These are phyloP conservation scores for Ogataea paradorogensis DNA, from an alignment of 805 yeast species.

Conservation along the genomic window DNA sequence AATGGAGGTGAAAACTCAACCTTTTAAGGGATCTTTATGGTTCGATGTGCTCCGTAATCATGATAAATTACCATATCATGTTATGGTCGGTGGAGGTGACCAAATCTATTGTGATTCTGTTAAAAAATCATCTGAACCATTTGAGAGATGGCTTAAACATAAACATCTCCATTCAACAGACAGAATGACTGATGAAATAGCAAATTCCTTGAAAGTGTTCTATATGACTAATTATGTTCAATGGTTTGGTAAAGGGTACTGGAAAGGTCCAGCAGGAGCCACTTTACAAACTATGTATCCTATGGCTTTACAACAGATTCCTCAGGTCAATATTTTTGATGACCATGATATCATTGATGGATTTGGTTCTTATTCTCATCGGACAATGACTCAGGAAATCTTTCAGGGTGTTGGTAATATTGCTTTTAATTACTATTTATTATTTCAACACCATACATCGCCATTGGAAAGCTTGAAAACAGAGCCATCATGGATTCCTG, in stretches of 20 bases:
- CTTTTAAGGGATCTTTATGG: conserved; percentile 81
- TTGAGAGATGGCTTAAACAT: conserved; percentile 62
- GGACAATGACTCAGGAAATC: conserved; percentile 68
- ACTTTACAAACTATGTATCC: conserved; percentile 71
- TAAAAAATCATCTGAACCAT: conserved; percentile 51
- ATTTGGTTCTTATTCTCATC: conserved; percentile 80
- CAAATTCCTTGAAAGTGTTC: conserved; percentile 55
- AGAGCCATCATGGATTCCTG: conserved; percentile 63
- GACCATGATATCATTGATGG: conserved; percentile 98
- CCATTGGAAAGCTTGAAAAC: conserved; percentile 39
- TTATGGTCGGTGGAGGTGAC: conserved; percentile 97
- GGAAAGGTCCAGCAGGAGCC: conserved; percentile 67
- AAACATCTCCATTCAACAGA: conserved; percentile 43
- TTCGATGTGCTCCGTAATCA: conserved; percentile 76
- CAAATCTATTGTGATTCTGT: conserved; percentile 88
- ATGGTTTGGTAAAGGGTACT: conserved; percentile 91
- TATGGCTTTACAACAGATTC: conserved; percentile 75
- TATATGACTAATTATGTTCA: conserved; percentile 71
- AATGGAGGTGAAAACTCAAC: conserved; percentile 59
- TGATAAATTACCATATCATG: conserved; percentile 64
- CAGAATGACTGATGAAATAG: conserved; percentile 45
- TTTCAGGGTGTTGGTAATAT: conserved; percentile 70
- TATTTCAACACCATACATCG: conserved; percentile 83
- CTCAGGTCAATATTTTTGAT: conserved; percentile 82
- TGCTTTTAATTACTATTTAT: conserved; percentile 83